A percentile compares a stretch with the other conserved stretches of the same genome.
Conservation (phyloP, 2,329 filamentous ascomycete species). For the Clarireedia hainanense region DNA sequence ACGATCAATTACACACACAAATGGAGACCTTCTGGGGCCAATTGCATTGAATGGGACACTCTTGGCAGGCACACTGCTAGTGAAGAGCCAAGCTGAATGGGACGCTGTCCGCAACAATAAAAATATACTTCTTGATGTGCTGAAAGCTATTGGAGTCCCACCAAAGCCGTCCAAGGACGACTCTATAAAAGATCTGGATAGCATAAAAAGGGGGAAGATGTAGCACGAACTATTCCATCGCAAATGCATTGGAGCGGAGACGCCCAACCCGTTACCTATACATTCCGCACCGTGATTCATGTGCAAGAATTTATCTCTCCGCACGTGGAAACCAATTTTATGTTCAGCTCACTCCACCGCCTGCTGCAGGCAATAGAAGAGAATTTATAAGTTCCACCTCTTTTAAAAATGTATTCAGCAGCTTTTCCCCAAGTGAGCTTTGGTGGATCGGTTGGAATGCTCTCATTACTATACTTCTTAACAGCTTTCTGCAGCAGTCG, state of each 20-base stretch:
- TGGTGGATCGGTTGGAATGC: conserved; percentile 8
- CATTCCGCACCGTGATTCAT: too few species aligned
- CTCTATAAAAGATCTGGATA: background rate
- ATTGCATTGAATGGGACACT: conserved; percentile 51
- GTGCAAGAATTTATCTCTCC: background rate
- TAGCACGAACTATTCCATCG: background rate
- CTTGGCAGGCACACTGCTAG: conserved; percentile 55
- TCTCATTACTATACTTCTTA: conserved; percentile 23
- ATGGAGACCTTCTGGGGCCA: conserved; percentile 21
- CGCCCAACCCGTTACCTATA: too few species aligned
- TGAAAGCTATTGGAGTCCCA: conserved; percentile 28
- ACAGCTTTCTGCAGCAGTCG: conserved; percentile 39
- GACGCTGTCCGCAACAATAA: conserved; percentile 39
- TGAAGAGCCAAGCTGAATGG: conserved; percentile 53
- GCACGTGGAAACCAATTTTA: background rate
- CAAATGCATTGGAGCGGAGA: background rate
- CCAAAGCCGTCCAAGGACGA: background rate
- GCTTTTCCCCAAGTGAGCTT: conserved; percentile 52
- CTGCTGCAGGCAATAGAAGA: conserved; percentile 51
- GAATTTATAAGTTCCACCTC: conserved; percentile 51
- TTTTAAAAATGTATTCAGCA: conserved; percentile 41
- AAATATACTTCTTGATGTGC: conserved; percentile 33
- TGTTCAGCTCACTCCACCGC: conserved; percentile 41
- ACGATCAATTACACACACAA: conserved; percentile 16
- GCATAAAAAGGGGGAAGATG: background rate